Conservation (phyloP, 768 basidiomycete genomes). For the Neoboletus magnificus region DNA sequence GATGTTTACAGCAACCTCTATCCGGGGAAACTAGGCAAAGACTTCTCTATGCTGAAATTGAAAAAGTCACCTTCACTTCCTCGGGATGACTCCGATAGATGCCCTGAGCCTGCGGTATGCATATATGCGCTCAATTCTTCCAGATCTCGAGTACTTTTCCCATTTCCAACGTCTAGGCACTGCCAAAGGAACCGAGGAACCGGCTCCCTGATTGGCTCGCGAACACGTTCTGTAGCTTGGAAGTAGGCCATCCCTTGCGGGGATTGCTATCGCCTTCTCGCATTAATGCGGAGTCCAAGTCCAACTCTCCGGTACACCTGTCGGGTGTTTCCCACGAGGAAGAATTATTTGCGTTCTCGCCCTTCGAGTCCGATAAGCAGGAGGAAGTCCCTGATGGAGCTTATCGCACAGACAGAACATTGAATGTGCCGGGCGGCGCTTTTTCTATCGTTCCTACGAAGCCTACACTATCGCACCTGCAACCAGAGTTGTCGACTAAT, state of each 20-base stretch:
- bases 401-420: background rate
- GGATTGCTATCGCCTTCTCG: conserved; percentile 26
- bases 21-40: conserved; percentile 35
- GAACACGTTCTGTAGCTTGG: conserved; percentile 47
- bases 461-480: background rate
- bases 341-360: conserved; percentile 29
- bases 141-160: conserved; percentile 10
- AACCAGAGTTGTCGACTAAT: background rate
- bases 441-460: background rate
- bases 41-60: conserved; percentile 46
- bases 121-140: conserved; percentile 26
- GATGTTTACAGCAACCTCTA: conserved; percentile 38
- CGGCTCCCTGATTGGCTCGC: conserved; percentile 57
- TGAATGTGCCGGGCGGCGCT: background rate
- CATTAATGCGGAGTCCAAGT: conserved; percentile 1
- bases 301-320: background rate
- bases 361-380: conserved; percentile 17
- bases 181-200: conserved; percentile 21
- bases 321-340: conserved; percentile 12
- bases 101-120: conserved; percentile 22
- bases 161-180: conserved; percentile 13
- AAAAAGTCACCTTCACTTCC: conserved; percentile 7
- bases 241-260: conserved; percentile 34
- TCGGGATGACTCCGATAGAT: conserved; percentile 6
- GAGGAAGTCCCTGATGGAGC: background rate